Evolutionary conservation across 352 stramenopile species (phyloP).

Genomic region (Thraustotheca clavata): DNA sequence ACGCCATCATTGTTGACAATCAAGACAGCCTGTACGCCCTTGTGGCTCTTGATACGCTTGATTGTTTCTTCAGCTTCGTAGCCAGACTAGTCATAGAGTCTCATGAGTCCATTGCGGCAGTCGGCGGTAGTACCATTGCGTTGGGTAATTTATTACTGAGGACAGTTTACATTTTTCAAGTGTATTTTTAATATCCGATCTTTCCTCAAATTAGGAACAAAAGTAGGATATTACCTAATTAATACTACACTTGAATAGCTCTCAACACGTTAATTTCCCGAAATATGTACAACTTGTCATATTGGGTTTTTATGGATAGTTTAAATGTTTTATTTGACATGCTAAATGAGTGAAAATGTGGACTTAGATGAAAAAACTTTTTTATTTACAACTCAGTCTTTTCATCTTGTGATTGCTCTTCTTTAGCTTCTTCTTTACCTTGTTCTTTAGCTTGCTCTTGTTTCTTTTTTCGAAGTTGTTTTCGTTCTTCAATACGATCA

Average conservation of each 20-base stretch:
- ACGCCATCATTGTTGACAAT: constrained; percentile 92
- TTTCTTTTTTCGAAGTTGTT: constrained; percentile 2
- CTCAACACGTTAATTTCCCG: no score
- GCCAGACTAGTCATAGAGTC: constrained; percentile 33
- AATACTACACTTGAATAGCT: no score
- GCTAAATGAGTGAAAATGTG: no score
- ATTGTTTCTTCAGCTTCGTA: constrained; percentile 94
- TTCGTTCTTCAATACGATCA: constrained; percentile 32
- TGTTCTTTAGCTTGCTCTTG: neutral
- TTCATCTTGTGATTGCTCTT: neutral
- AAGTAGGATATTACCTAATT: no score
- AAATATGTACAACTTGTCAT: neutral
- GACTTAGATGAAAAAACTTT: no score
- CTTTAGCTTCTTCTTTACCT: neutral
- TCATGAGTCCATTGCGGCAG: neutral
- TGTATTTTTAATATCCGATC: no score
- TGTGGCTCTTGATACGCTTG: constrained; percentile 90
- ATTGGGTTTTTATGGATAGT: neutral
- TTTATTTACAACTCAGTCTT: constrained; percentile 13
- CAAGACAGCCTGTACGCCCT: constrained; percentile 88
- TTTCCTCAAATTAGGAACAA: no score
- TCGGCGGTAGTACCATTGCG: no score
- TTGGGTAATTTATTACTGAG: neutral
- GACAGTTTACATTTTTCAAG: neutral
- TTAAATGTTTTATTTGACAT: neutral